Conservation (phyloP, 1,284 basidiomycete genomes). For the Grifola frondosa region DNA sequence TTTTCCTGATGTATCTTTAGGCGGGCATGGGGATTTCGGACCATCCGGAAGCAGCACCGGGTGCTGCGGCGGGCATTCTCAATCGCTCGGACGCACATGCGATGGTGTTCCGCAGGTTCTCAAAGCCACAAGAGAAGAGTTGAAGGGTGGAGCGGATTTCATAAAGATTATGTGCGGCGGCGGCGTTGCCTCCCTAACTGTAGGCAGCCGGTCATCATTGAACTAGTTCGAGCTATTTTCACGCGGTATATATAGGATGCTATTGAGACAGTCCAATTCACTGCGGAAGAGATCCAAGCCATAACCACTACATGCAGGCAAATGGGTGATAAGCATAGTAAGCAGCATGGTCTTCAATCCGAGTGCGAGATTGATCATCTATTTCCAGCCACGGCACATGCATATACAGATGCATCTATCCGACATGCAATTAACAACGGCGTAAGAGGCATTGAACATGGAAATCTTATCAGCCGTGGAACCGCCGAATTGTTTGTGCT, state of each 20-base stretch:
- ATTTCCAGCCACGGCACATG: constrained; percentile 35
- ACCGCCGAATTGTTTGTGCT: constrained; percentile 28
- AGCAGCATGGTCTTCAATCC: constrained; percentile 1
- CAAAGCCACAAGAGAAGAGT: constrained; percentile 42
- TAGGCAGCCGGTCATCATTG: background rate
- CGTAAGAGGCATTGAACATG: constrained; percentile 46
- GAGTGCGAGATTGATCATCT: background rate
- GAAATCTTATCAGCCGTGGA: constrained; percentile 35
- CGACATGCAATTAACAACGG: constrained; percentile 41
- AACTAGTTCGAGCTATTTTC: background rate
- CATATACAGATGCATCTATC: constrained; percentile 40
- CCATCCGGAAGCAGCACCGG: constrained; percentile 28
- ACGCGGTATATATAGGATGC: constrained; percentile 30
- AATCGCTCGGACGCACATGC: constrained; percentile 34
- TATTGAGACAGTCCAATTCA: constrained; percentile 48
- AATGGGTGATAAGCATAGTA: constrained; percentile 42
- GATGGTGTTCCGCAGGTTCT: constrained; percentile 43
- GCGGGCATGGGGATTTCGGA: constrained; percentile 43
- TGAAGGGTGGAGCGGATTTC: constrained; percentile 46
- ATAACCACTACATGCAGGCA: constrained; percentile 44
- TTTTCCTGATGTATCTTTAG: constrained; percentile 9
- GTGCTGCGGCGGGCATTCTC: constrained; percentile 42
- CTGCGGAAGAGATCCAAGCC: constrained; percentile 44
- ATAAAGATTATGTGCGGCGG: constrained; percentile 46
- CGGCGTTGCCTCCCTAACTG: constrained; percentile 43